Base-by-base conservation (phyloP, 768 basidiomycete species). In the Termitomyces sp. region DNA sequence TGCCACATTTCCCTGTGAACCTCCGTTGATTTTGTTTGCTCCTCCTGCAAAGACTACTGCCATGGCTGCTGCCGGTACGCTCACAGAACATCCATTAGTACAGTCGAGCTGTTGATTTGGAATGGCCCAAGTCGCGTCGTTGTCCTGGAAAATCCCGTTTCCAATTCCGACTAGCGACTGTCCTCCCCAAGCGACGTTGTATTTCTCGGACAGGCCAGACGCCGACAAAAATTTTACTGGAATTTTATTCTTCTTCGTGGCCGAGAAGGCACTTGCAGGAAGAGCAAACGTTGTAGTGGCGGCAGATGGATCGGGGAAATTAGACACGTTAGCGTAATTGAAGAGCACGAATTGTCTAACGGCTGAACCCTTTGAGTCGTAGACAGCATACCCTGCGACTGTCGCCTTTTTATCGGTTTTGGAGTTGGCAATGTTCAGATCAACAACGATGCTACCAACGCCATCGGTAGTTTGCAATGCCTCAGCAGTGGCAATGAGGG, bases 161-260 rank as follows among this genome's bases (percentile, higher is more conserved):
- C 70, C 73, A 1, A 73, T 72, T 17, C 73, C 73, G 3, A 68
- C 65, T 59, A 74, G 75, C 0, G 80, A 79, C 64, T 83, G 73
- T 12, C 80, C 81, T 19, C 82, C 83, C 84, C 84, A 88, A 8
- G 77, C 75, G 64, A 87, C 84, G 43, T 81, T 72, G 55, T 70
- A 75, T 59, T 76, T 75, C 67, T 84, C 84, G 16, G 68, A 63
- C 17, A 80, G 71, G 55, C 69, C 74, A 5, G 76, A 66, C 2
- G 82, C 82, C 3, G 70, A 63, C n/a, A 82, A 69, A 61, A 74
- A 83, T 59, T 79, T 79, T 14, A 81, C 75, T 16, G 67, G 67
- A 27, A 79, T 64, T 19, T 16, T 35, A 14, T 68, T 66, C 34
- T 65, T 64, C 17, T 63, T 63, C 10, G 30, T 56, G 35, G 40